Evolutionary conservation across 768 basidiomycete species (phyloP).

Genomic region (Neoboletus subvelutipes): DNA sequence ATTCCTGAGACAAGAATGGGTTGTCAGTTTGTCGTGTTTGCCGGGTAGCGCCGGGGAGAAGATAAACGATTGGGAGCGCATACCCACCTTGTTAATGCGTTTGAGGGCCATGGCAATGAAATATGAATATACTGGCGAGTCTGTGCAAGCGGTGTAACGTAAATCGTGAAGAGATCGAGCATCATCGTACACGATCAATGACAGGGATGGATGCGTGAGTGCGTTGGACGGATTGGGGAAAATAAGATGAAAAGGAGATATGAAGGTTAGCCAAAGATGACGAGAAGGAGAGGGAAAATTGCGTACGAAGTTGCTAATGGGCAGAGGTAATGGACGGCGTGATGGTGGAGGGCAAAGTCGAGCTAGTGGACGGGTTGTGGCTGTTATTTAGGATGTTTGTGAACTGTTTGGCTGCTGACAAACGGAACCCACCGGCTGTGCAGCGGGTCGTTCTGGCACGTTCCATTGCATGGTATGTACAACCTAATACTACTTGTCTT

Average conservation of each 20-base stretch:
- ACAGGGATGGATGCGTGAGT: slow-evolving; percentile 5
- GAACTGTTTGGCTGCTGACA: slow-evolving; percentile 40
- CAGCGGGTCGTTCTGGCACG: slow-evolving; percentile 7
- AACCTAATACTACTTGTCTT: background rate
- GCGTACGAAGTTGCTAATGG: slow-evolving; percentile 11
- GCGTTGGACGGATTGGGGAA: background rate
- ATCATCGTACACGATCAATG: slow-evolving; percentile 41
- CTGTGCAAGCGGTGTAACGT: slow-evolving; percentile 11
- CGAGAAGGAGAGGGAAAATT: background rate
- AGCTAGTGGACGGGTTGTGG: slow-evolving; percentile 17
- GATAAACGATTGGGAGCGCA: background rate
- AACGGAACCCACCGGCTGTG: slow-evolving; percentile 12
- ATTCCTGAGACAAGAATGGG: slow-evolving; percentile 61
- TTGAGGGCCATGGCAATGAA: slow-evolving; percentile 80
- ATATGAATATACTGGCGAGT: slow-evolving; percentile 11
- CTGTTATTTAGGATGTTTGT: slow-evolving; percentile 41
- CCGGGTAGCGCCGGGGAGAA: slow-evolving; percentile 3
- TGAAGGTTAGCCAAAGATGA: background rate
- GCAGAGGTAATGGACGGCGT: slow-evolving; percentile 4
- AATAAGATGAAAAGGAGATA: background rate
- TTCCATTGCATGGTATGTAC: background rate
- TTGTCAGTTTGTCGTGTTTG: background rate
- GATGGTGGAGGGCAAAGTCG: slow-evolving; percentile 32
- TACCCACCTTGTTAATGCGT: slow-evolving; percentile 96
- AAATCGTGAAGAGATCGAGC: slow-evolving; percentile 31